Conservation (phyloP, 306 rosid species). For the Citrullus colocynthis region DNA sequence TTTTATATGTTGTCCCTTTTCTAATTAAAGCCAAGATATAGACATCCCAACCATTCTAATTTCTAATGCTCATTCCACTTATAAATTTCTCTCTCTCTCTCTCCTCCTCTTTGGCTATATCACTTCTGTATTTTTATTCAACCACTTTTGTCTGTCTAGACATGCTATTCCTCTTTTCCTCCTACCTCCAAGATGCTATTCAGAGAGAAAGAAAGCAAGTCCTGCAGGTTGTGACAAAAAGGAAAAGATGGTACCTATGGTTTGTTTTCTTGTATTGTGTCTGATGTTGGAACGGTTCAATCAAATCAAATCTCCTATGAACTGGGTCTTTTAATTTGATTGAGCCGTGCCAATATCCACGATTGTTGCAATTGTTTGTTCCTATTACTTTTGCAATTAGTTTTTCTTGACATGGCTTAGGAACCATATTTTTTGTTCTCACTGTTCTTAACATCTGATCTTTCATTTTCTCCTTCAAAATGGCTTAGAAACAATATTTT, state of each 20-base stretch:
- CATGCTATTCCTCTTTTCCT: background rate
- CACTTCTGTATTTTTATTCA: background rate
- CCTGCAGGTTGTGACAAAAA: background rate
- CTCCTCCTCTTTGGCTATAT: conserved; percentile 8
- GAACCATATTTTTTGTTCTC: background rate
- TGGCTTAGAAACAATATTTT: background rate
- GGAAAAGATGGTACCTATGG: background rate
- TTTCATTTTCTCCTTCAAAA: background rate
- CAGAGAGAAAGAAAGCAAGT: background rate
- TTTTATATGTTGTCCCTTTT: background rate
- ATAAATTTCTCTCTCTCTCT: conserved; percentile 10
- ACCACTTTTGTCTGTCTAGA: background rate
- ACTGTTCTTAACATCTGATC: background rate
- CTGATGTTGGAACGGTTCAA: conserved; percentile 73
- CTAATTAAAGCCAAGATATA: conserved; percentile 17
- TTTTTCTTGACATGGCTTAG: background rate
- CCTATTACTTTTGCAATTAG: background rate
- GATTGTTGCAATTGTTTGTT: background rate
- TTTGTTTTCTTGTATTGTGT: background rate
- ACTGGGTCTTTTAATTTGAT: conserved; percentile 57
- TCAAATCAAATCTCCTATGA: conserved; percentile 56
- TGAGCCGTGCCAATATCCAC: conserved; percentile 93
- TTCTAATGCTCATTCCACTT: conserved; percentile 7
- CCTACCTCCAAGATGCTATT: background rate
- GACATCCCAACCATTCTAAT: conserved; percentile 34